Percentiles rank a stretch among this genome's conserved stretches.
phyloP scores from a whole-genome alignment of 208 protist species.

The Wallacemonas collosoma region DNA sequence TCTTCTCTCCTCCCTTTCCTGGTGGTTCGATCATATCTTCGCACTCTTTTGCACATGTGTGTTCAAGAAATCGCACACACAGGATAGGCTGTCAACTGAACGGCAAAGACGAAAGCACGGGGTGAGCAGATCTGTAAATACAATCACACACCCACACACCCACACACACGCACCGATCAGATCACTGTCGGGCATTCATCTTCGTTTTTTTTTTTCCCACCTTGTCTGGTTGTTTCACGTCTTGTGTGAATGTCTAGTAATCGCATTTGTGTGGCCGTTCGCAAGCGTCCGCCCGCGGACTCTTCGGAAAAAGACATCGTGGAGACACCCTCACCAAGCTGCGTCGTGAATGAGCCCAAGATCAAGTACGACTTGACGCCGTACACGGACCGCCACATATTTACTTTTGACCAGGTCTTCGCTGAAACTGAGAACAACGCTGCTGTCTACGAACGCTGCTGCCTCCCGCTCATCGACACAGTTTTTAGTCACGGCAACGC shows the following conservation, averaged over 20 bases:
- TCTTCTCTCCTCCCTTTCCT: background rate
- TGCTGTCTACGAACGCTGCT: conserved; percentile 93
- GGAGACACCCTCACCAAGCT: conserved; percentile 63
- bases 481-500: conserved; percentile 96
- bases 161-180: background rate
- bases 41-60: no score
- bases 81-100: background rate
- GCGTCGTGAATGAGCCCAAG: conserved; percentile 92
- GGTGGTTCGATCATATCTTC: no score
- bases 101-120: background rate
- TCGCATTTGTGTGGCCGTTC: conserved; percentile 91
- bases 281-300: conserved; percentile 84
- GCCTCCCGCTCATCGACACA: conserved; percentile 94
- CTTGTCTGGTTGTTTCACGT: conserved; percentile 9
- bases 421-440: conserved; percentile 89
- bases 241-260: conserved; percentile 49
- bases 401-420: conserved; percentile 97
- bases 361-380: conserved; percentile 96
- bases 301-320: conserved; percentile 83
- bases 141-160: background rate
- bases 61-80: background rate
- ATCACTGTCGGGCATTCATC: background rate
- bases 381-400: conserved; percentile 96
- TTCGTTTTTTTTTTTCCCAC: conserved; percentile 15
- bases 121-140: background rate